Evolutionary conservation across 768 basidiomycete genomes (phyloP).

Genomic region (Pholiota conissans): DNA sequence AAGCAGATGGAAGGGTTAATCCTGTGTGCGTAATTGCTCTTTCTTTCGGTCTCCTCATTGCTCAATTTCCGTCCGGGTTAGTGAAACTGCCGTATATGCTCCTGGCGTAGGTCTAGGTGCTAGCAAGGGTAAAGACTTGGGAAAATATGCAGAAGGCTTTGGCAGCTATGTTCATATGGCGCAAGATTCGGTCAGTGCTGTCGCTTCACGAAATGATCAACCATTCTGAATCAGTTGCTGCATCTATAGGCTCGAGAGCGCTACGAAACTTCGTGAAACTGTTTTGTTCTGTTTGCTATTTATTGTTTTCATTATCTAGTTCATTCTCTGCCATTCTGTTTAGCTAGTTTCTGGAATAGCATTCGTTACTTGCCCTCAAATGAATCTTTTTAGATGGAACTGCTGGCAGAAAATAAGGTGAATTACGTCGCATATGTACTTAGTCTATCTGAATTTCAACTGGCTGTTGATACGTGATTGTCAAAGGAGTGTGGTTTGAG

Average conservation of each 20-base stretch:
- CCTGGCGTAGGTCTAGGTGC: conserved; percentile 92
- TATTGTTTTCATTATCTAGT: background rate
- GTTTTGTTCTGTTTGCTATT: background rate
- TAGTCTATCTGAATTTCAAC: background rate
- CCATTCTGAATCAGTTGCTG: conserved; percentile 10
- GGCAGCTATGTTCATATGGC: conserved; percentile 72
- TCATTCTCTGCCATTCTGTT: background rate
- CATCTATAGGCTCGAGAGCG: conserved; percentile 39
- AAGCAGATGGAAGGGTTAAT: conserved; percentile 83
- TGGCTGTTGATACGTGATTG: background rate
- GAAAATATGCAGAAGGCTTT: conserved; percentile 68
- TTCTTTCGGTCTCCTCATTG: background rate
- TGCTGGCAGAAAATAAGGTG: background rate
- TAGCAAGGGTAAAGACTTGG: conserved; percentile 82
- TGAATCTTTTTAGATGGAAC: too few species aligned
- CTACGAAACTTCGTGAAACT: conserved; percentile 28
- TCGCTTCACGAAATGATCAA: conserved; percentile 1
- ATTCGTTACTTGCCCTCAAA: too few species aligned
- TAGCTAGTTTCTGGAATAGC: background rate
- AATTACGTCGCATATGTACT: background rate
- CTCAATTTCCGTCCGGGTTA: conserved; percentile 31
- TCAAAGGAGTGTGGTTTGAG: background rate
- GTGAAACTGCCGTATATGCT: conserved; percentile 83
- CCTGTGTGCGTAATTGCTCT: conserved; percentile 63
- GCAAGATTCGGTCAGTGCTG: conserved; percentile 60